phyloP scores from a whole-genome alignment of 495 filamentous ascomycete species.

The Echria macrotheca region DNA sequence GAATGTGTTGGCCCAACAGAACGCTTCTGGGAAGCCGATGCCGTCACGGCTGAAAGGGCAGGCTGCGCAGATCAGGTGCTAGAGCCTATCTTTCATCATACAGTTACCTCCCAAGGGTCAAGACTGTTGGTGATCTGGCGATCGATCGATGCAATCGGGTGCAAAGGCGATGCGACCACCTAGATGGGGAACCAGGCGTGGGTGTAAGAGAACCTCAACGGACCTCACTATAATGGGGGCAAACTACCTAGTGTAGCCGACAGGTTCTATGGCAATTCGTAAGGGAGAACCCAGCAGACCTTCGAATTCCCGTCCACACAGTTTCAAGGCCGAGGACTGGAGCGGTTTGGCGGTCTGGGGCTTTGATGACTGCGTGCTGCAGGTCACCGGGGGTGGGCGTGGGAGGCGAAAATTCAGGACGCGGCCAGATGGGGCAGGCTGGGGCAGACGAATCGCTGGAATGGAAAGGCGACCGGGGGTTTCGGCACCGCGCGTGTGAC shows the following conservation, averaged over 20 bases:
- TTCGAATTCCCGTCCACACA: no score
- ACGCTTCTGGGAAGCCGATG: neutral
- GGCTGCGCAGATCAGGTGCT: slow-evolving; percentile 1
- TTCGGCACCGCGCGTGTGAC: slow-evolving; percentile 22
- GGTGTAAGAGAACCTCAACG: no score
- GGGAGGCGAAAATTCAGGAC: slow-evolving; percentile 14
- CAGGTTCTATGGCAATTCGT: neutral
- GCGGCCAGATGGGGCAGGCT: slow-evolving; percentile 1
- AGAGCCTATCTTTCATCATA: slow-evolving; percentile 1
- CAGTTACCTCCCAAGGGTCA: neutral
- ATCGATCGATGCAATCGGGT: neutral
- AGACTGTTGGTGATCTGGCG: neutral
- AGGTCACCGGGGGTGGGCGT: slow-evolving; percentile 4
- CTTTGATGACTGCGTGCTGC: neutral
- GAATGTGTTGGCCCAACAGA: slow-evolving; percentile 2
- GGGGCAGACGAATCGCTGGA: slow-evolving; percentile 20
- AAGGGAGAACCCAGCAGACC: no score
- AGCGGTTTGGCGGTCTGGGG: neutral
- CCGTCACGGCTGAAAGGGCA: slow-evolving; percentile 1
- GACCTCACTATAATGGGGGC: no score
- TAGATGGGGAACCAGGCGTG: no score
- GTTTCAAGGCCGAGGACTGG: neutral
- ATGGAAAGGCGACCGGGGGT: slow-evolving; percentile 15
- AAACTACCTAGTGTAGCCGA: no score
- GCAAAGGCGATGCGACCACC: neutral